A percentile compares a stretch with the other conserved stretches of the same genome.
These are phyloP conservation scores for Vaccinium myrtillus DNA, from an alignment of 148 eudicot species.

Conservation along the genomic window DNA sequence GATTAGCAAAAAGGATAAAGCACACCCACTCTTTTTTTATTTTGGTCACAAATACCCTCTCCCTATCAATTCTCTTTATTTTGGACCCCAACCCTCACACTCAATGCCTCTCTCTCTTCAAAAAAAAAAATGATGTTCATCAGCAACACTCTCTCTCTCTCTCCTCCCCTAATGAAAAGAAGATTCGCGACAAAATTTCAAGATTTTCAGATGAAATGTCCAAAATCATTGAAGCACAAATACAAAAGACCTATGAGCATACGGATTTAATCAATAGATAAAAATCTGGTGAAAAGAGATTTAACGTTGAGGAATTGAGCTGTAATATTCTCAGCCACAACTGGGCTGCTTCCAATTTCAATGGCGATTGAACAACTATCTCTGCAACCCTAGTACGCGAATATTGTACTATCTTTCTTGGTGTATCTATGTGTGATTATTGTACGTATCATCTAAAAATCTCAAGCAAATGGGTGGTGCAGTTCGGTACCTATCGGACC, in stretches of 20 bases:
- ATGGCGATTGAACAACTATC: not conserved
- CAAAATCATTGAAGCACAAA: not conserved
- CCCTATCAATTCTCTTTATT: too few species aligned
- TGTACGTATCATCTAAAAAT: not conserved
- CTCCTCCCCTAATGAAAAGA: not conserved
- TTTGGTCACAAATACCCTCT: too few species aligned
- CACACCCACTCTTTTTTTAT: too few species aligned
- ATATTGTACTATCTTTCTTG: not conserved
- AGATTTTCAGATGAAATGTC: not conserved
- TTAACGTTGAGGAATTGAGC: not conserved
- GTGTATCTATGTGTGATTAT: not conserved
- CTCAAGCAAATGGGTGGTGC: not conserved
- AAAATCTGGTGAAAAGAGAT: not conserved
- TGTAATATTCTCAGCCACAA: not conserved
- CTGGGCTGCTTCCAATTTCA: not conserved
- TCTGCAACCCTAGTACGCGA: conserved; percentile 3
- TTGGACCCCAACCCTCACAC: too few species aligned
- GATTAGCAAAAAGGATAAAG: too few species aligned
- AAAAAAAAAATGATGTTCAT: too few species aligned
- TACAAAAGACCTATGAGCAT: not conserved
- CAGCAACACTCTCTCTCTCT: too few species aligned
- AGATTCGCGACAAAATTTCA: not conserved
- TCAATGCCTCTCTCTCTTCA: too few species aligned
- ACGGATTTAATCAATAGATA: not conserved
- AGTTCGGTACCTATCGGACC: not conserved